These are phyloP conservation scores for Fraxinus xanthoxyloides DNA, from an alignment of 305 asterid genomes.

Conservation along the genomic window DNA sequence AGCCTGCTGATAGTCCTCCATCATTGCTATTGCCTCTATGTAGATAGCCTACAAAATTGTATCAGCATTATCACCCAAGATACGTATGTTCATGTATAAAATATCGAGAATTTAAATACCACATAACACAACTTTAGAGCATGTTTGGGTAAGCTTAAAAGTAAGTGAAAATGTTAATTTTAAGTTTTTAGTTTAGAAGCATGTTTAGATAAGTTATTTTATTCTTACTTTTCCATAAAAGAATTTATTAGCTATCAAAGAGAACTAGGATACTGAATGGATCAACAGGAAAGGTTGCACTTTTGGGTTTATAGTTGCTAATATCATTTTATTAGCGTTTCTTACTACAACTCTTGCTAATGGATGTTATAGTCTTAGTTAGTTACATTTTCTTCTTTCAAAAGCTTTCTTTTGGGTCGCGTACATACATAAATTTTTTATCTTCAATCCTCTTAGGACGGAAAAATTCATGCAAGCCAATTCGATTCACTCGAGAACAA, in stretches of 20 bases:
- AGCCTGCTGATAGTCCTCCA: constrained; percentile 91
- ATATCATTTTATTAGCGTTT: neutral
- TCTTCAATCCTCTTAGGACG: neutral
- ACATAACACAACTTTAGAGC: neutral
- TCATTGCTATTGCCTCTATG: constrained; percentile 81
- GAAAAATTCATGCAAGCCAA: neutral
- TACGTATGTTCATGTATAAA: neutral
- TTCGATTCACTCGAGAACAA: neutral
- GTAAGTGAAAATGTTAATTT: neutral
- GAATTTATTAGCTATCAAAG: neutral
- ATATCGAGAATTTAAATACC: neutral
- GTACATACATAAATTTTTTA: neutral
- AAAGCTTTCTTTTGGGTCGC: neutral
- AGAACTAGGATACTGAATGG: neutral
- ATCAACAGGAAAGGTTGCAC: neutral
- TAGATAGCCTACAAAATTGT: constrained; percentile 60
- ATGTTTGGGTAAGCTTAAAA: neutral
- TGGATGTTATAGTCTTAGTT: neutral
- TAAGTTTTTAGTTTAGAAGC: neutral
- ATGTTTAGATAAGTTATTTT: neutral
- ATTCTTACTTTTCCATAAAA: neutral
- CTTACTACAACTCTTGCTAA: neutral
- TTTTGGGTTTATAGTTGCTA: neutral
- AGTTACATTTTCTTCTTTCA: neutral
- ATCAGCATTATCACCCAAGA: constrained; percentile 10